A percentile compares a stretch with the other conserved stretches of the same genome.
These are phyloP conservation scores for Cyclostephanos tholiformis DNA, from an alignment of 108 stramenopile species.

Conservation along the genomic window DNA sequence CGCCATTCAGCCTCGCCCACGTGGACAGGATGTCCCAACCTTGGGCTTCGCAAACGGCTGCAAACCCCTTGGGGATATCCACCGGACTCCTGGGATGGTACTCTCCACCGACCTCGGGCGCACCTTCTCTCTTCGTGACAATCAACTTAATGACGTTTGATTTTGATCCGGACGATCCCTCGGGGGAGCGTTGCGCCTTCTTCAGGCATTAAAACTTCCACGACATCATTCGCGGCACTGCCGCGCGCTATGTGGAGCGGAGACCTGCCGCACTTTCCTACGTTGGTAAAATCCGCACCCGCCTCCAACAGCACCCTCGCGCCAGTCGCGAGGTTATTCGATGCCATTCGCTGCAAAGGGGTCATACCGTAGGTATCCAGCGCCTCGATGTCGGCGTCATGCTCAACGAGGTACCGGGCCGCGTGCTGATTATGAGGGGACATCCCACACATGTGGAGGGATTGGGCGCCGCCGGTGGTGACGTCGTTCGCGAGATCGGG, in stretches of 20 bases:
- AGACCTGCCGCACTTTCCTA: slow-evolving; percentile 25
- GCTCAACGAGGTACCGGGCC: slow-evolving; percentile 57
- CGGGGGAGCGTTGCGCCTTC: not conserved
- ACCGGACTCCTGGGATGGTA: slow-evolving; percentile 29
- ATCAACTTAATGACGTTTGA: slow-evolving; percentile 30
- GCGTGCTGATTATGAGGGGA: slow-evolving; percentile 54
- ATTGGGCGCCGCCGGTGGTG: slow-evolving; percentile 80
- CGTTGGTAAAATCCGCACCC: slow-evolving; percentile 52
- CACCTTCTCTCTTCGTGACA: slow-evolving; percentile 27
- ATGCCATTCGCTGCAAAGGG: slow-evolving; percentile 86
- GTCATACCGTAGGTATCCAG: slow-evolving; percentile 85
- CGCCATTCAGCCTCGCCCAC: slow-evolving; percentile 43
- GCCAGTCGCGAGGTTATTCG: slow-evolving; percentile 78
- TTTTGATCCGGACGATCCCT: slow-evolving; percentile 25
- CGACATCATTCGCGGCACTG: slow-evolving; percentile 34
- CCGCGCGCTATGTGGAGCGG: slow-evolving; percentile 26
- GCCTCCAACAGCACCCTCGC: slow-evolving; percentile 65
- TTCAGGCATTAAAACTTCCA: slow-evolving; percentile 30
- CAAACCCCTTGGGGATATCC: slow-evolving; percentile 40
- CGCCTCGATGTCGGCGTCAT: slow-evolving; percentile 65
- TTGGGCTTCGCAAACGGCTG: slow-evolving; percentile 27
- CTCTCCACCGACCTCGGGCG: slow-evolving; percentile 36
- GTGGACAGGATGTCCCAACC: slow-evolving; percentile 33
- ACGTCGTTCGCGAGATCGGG: slow-evolving; percentile 74
- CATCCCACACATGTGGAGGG: slow-evolving; percentile 88